Evolutionary conservation across 108 stramenopile species (phyloP).

Genomic region (Fragilaria radians): DNA sequence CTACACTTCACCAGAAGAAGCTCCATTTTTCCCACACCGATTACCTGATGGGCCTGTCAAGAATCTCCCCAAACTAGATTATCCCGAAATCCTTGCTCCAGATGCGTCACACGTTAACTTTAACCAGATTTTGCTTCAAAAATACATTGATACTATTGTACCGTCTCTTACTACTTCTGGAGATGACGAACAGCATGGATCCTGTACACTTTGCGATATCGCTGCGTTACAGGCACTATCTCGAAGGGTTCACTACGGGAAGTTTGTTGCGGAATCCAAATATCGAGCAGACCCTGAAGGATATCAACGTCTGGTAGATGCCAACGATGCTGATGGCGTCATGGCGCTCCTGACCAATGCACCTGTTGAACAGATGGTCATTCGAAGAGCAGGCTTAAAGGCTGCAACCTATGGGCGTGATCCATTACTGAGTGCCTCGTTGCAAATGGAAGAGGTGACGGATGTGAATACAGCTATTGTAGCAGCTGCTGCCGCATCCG

Average conservation of each 20-base stretch:
- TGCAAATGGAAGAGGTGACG: constrained; percentile 23
- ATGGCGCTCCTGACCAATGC: constrained; percentile 91
- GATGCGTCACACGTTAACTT: constrained; percentile 79
- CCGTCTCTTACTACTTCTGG: constrained; percentile 68
- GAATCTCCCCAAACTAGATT: constrained; percentile 75
- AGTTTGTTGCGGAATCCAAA: constrained; percentile 98
- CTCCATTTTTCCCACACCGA: constrained; percentile 89
- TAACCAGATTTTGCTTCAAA: constrained; percentile 78
- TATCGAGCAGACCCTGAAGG: constrained; percentile 79
- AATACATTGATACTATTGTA: constrained; percentile 79
- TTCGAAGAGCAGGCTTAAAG: constrained; percentile 86
- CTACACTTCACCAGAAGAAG: constrained; percentile 98
- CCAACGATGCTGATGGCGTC: constrained; percentile 91
- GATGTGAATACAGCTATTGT: constrained; percentile 45
- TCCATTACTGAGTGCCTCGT: constrained; percentile 49
- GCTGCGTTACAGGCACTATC: constrained; percentile 86
- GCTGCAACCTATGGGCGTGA: constrained; percentile 93
- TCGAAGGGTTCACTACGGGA: constrained; percentile 93
- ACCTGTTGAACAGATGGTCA: constrained; percentile 90
- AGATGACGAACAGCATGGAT: constrained; percentile 97
- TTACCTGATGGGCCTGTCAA: constrained; percentile 58
- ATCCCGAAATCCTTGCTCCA: constrained; percentile 49
- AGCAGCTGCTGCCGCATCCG: constrained; percentile 70
- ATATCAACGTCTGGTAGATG: constrained; percentile 83
- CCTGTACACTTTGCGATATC: constrained; percentile 84